These are phyloP conservation scores for Aspergillus pseudonomiae DNA, from an alignment of 2,329 filamentous ascomycete genomes.

Conservation along the genomic window DNA sequence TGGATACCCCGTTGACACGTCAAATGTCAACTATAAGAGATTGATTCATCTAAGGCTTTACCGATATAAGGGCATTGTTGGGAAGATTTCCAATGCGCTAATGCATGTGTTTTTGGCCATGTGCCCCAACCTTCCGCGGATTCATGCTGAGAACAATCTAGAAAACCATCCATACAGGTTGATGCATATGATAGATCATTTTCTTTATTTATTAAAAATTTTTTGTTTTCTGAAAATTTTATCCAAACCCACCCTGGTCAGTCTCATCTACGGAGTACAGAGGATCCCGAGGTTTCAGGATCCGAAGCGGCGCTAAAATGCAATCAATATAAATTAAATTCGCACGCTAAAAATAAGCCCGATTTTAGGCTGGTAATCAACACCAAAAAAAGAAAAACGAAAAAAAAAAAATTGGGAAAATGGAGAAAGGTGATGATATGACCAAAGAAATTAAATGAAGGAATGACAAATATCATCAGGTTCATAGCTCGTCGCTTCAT, in stretches of 20 bases:
- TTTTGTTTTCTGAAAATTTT: not conserved
- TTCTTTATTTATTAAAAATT: not conserved
- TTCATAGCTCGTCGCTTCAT: slow-evolving; percentile 30
- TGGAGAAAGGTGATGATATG: not conserved
- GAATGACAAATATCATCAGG: slow-evolving; percentile 17
- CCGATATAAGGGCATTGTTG: not conserved
- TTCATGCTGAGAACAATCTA: slow-evolving; percentile 6
- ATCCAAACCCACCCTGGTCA: not conserved
- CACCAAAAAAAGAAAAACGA: slow-evolving; percentile 14
- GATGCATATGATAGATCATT: not conserved
- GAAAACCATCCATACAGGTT: not conserved
- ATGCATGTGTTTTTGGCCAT: slow-evolving; percentile 1
- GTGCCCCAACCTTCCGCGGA: not conserved
- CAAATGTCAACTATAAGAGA: not conserved
- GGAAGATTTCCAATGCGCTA: not conserved
- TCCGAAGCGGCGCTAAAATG: not conserved
- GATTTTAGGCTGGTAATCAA: not conserved
- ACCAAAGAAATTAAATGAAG: slow-evolving; percentile 11
- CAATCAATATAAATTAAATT: not conserved
- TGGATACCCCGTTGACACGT: not conserved
- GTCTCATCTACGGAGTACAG: not conserved
- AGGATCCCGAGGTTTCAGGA: not conserved
- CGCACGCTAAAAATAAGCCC: not conserved
- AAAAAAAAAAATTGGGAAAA: slow-evolving; percentile 7
- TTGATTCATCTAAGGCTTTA: not conserved